These are phyloP conservation scores for Rubia occidens DNA, from an alignment of 305 asterid species.

Conservation along the genomic window DNA sequence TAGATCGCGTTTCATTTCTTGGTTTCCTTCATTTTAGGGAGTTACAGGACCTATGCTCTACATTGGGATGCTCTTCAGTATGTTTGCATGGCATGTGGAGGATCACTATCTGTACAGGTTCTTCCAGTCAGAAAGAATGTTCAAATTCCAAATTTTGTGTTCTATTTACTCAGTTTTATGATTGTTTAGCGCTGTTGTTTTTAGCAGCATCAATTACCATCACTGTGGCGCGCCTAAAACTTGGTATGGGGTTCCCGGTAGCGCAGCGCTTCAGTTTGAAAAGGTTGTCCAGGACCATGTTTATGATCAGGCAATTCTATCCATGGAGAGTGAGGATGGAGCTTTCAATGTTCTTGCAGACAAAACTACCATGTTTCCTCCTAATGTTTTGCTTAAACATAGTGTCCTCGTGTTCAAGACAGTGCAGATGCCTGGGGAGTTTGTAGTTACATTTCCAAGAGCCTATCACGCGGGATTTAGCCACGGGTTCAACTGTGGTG, in stretches of 20 bases:
- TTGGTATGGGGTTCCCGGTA: constrained; percentile 43
- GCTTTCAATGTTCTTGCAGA: constrained; percentile 30
- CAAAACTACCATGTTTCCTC: constrained; percentile 41
- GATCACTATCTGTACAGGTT: constrained; percentile 42
- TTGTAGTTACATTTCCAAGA: constrained; percentile 38
- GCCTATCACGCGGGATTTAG: constrained; percentile 47
- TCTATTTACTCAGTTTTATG: background rate
- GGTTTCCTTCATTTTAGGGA: constrained; percentile 25
- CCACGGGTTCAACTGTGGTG: constrained; percentile 46
- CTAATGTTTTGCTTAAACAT: constrained; percentile 28
- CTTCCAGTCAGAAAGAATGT: background rate
- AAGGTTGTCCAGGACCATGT: constrained; percentile 17
- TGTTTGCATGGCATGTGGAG: constrained; percentile 50
- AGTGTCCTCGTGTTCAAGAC: constrained; percentile 30
- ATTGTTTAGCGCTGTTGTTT: background rate
- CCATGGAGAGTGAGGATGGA: constrained; percentile 26
- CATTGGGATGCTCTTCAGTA: constrained; percentile 46
- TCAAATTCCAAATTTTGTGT: background rate
- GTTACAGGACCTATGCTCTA: constrained; percentile 43
- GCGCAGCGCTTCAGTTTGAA: constrained; percentile 31
- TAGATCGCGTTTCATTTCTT: background rate
- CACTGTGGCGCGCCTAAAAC: constrained; percentile 46
- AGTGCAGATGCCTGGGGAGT: constrained; percentile 41
- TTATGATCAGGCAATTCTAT: constrained; percentile 21
- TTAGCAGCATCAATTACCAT: constrained; percentile 35